Evolutionary conservation across 495 filamentous ascomycete genomes (phyloP).

Genomic region (Xylaria grammica): DNA sequence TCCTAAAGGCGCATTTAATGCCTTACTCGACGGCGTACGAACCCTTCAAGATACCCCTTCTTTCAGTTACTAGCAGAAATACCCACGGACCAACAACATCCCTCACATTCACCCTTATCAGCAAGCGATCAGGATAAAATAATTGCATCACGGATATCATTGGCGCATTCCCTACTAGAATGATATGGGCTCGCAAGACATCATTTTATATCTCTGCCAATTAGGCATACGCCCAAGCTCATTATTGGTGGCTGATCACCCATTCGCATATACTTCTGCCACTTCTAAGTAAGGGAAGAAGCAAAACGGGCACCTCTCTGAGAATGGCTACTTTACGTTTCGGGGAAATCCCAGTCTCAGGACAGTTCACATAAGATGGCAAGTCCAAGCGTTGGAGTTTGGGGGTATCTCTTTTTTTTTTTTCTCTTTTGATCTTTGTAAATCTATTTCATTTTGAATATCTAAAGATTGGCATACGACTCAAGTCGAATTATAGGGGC

Average conservation of each 20-base stretch:
- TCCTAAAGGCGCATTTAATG: not conserved
- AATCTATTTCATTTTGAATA: not conserved
- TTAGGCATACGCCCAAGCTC: not conserved
- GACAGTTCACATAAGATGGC: not conserved
- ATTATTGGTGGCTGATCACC: not conserved
- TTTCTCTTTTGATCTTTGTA: too few relatives aligned
- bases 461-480: constrained; percentile 5
- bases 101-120: not conserved
- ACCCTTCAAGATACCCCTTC: constrained; percentile 12
- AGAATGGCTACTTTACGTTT: not conserved
- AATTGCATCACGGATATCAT: constrained; percentile 12
- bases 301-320: not conserved
- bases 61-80: constrained; percentile 13
- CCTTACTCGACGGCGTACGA: not conserved
- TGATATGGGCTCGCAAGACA: constrained; percentile 17
- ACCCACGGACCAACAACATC: not conserved
- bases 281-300: not conserved
- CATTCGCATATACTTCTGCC: not conserved
- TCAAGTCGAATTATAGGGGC: constrained; percentile 2
- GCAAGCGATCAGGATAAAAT: constrained; percentile 6
- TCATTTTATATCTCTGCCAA: not conserved
- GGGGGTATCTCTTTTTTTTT: not conserved
- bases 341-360: not conserved
- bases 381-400: not conserved
- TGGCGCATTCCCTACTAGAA: constrained; percentile 9